Evolutionary conservation across 192 early-diverging fungal species (phyloP), one percentile per base, ranked within the genome.

Genomic region (Umbelopsis sp.): DNA sequence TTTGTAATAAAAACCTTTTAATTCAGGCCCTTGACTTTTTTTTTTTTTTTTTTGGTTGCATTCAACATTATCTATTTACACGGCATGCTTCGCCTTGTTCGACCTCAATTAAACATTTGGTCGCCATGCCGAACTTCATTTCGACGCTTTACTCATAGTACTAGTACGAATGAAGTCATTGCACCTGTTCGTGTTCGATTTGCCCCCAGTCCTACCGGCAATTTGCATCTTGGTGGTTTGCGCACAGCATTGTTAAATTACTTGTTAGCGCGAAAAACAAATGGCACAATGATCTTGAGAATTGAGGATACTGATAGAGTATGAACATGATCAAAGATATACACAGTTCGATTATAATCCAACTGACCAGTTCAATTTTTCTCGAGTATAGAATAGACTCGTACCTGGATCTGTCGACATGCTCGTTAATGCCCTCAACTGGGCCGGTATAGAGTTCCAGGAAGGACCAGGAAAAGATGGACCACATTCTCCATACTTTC

Each of bases 241-340:
- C 87, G 96, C 29, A 98, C 96, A 3, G 94, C 94, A 11, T 86
- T 98, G 62, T 98, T 92, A 78, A 97, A 96, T 84, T 95, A 91
- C 70, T 81, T 97, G 34, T 75, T 96, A 17, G 90, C 96, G 2
- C 84, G 86, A n/a, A 82, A 91, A 50, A 82, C 85, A 9, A 86
- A 88, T 22, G 95, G 94, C 8, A 66, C 75, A 24, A 96, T 96
- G 81, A 82, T 97, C 59, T 75, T 98, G 67, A 87, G 96, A 70
- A 95, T 98, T 68, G 96, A 98, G 72, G 96, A 98, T 77, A 98
- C 96, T 1, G 96, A 98, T 80, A 83, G 83, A 72, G 89, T 90
- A 77, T 31, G 41, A 1, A 29, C 9, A 17, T 11, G 1, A 34
- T 20, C 14, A 31, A 20, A 5, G 4, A 16, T n/a, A 20, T 34